Evolutionary conservation across 805 yeast genomes (phyloP), one percentile per base, ranked within the genome.

Genomic region (Teunomyces funiuensis): DNA sequence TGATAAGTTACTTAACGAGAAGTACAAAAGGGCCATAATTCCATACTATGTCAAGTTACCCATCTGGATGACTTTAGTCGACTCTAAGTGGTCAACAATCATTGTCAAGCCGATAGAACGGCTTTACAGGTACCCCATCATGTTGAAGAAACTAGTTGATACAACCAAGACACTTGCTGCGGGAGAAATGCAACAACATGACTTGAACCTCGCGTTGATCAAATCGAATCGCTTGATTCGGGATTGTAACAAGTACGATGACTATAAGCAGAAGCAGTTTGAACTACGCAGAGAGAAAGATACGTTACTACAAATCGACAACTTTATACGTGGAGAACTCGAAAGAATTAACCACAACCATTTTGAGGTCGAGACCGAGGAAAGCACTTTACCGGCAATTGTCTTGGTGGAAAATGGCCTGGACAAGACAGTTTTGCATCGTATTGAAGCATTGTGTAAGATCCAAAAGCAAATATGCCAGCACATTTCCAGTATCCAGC

Each of bases 101-200:
- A 17, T 36, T n/a, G 19, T 41, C 15, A 33, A 27, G 22, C 44
- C 44, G 10, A 27, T 41, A 6, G 44, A 33, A 20, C 26, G 33
- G 27, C 27, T 41, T 14, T 37, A 28, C 29, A 26, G 38, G 30
- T 41, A 37, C 26, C 44, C 41, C 11, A 26, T 13, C 2, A 17
- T 41, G 28, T n/a, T 41, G 19, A 41, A 41, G 20, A 28, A 27
- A 13, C 25, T 41, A 6, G 28, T 37, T 4, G 38, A 41, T 22
- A 7, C 37, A 4, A 16, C 30, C 13, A 17, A 23, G 6, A 25
- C 28, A 5, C 36, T 23, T 5, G 20, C n/a, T 17, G 23, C 39
- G 3, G 23, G 36, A 8, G 44, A 30, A 3, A 17, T 28, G 27
- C 29, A 28, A 9, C 36, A 37, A n/a, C 26, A 33, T 11, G 44